Evolutionary conservation across 75 land plant genomes (phyloP), one percentile per base, ranked within the genome.

Genomic region (Pseudotsuga menziesii): DNA sequence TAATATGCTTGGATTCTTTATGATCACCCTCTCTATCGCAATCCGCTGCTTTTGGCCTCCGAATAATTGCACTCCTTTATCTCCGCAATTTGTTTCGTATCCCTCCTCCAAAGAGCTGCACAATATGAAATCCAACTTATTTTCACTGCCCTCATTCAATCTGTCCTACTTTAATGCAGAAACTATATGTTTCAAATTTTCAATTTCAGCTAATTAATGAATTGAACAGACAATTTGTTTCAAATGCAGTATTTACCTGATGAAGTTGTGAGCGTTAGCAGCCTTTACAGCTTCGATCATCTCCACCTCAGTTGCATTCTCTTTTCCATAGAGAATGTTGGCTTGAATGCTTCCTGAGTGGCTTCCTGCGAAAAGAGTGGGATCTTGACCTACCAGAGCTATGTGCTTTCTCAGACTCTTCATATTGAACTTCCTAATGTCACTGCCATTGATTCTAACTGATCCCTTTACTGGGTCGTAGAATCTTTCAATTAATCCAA

Each of bases 211-310:
- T 29, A 1, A 29, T 29, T 29, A 1, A 29, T 0, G 1, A 29
- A 29, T 29, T 29, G 32, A 0, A 29, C 32, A 1, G 1, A 29
- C 32, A 29, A 29, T 29, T 1, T 29, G 32, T 29, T 29, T 29
- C 58, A 57, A 57, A 20, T 17, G 54, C 39, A 58, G 20, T 44
- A 9, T 19, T 15, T 78, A 54, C 0, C 85, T 58, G 58, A 94
- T 88, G 82, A 94, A 94, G 22, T 89, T 85, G 79, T 91, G 91
- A 3, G 93, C 96, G 44, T 91, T 91, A 58, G 96, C 90, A 32
- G 89, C 87, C n/a, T 75, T 81, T 2, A 93, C 91, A 0, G 96
- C 96, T 23, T 85, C 88, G 17, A 89, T 78, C 52, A 94, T 83
- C 85, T 94, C 96, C 2, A 80, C 78, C 54, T 86, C 92, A 0